Evolutionary conservation across 2,329 filamentous ascomycete species (phyloP), one percentile per base, ranked within the genome.

Genomic region (Phialemonium atrogriseum): DNA sequence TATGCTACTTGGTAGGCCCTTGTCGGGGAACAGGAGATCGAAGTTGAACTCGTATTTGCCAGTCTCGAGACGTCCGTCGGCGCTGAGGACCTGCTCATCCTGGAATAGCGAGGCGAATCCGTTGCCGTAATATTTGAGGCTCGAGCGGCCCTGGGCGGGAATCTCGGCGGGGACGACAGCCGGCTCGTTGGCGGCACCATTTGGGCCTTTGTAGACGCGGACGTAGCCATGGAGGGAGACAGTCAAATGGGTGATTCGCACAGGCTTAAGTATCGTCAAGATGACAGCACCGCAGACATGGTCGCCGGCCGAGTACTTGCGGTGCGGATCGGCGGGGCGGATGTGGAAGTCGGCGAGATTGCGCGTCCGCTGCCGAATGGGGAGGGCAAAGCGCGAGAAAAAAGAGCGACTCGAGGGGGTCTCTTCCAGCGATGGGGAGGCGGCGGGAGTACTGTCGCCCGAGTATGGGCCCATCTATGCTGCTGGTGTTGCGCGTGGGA

Each of bases 81-180:
- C 84, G 49, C 83, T 87, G 21, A 91, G 60, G 10, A 85, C 80
- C 51, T 80, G 71, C 59, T 91, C 84, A 49, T 91, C 84, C 55
- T 87, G 80, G 49, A 89, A 91, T 27, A 91, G 62, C 24, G 80
- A 81, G n/a, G 79, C 81, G 45, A 84, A 77, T 19, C 84, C 83
- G 60, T 84, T 84, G 45, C 80, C 80, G 48, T 79, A 79, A 49
- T 84, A 84, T 42, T 69, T 69, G 13, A 62, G 58, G 17, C 56
- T 59, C 16, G 45, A 46, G 15, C 36, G 32, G 19, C 48, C 51
- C 47, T 36, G 45, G 24, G 49, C 55, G 39, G 46, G 58, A 46
- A 43, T 54, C 43, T 51, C 55, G 46, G 63, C 51, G 5, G 62
- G 59, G 27, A 64, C 62, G 40, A 59, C 45, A 8, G 52, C 46